phyloP scores from a whole-genome alignment of 106 monocot species.

The Apostasia shenzhenica region DNA sequence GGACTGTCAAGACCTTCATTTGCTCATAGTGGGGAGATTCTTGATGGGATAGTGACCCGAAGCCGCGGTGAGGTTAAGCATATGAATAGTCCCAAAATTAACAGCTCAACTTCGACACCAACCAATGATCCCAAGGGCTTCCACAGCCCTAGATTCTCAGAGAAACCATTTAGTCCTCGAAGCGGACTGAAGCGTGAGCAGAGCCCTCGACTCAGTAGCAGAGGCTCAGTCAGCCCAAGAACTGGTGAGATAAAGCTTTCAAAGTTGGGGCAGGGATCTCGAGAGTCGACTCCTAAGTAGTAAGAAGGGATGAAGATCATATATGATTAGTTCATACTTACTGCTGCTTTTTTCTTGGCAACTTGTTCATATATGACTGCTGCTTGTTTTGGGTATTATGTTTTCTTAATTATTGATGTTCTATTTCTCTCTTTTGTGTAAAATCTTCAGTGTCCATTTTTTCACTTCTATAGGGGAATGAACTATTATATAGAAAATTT shows the following conservation, averaged over 20 bases:
- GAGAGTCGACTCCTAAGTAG: constrained; percentile 17
- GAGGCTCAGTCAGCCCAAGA: constrained; percentile 8
- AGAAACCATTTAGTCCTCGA: constrained; percentile 44
- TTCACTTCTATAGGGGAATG: too few species aligned
- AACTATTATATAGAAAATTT: too few species aligned
- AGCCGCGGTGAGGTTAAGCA: constrained; percentile 74
- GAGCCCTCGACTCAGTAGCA: constrained; percentile 26
- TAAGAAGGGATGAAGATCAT: not conserved
- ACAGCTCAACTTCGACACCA: constrained; percentile 58
- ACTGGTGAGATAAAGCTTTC: constrained; percentile 35
- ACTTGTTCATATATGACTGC: too few species aligned
- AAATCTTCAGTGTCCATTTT: too few species aligned
- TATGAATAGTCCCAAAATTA: constrained; percentile 58
- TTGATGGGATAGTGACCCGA: constrained; percentile 81
- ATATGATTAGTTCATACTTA: too few species aligned
- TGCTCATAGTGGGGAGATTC: constrained; percentile 37
- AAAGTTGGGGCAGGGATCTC: constrained; percentile 40
- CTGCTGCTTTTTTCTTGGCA: too few species aligned
- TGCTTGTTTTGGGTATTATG: too few species aligned
- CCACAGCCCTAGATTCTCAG: constrained; percentile 35
- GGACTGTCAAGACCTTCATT: constrained; percentile 9
- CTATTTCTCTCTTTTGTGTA: too few species aligned
- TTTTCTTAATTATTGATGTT: too few species aligned
- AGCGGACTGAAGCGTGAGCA: constrained; percentile 39
- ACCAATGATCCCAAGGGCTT: constrained; percentile 22